Base-by-base conservation (phyloP, 164 flowering plant genomes). In the Malania oleifera region DNA sequence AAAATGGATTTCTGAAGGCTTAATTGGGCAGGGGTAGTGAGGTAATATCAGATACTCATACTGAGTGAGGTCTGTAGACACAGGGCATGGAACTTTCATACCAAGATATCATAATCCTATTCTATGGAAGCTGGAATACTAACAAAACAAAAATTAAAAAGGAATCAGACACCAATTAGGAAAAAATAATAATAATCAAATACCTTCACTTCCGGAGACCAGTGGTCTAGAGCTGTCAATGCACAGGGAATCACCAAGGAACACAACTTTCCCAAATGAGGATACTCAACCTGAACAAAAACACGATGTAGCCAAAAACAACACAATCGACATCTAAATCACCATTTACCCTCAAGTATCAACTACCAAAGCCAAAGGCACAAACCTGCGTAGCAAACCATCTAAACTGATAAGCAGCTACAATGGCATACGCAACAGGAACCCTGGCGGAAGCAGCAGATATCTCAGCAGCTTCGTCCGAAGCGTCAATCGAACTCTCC, bases 191-290 rank as follows among this genome's bases (percentile, higher is more conserved):
- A n/a, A n/a, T n/a, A n/a, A n/a, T n/a, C 55, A 71, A 86, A 28
- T 80, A 92, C 98, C 70, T 92, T 89, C n/a, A 92, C 95, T 63
- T 73, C 84, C 6, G 90, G 79, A 0, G 97, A 91, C 97, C 96
- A 95, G 68, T 91, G 97, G 78, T 95, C 99, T 41, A 95, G 81
- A 48, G 86, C 81, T 26, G 95, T 91, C 70, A 95, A 70, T 29
- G 78, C 93, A 78, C 96, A 85, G 54, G 99, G 99, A 67, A 95
- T 67, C 58, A 91, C 80, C 82, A 83, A 72, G 66, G 71, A 41
- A 60, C 83, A 82, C 54, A 91, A 48, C 60, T 80, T 81, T 38
- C 89, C 99, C 70, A 95, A 70, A 62, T 73, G 56, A 22, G 92
- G 89, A 50, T 66, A 64, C 34, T 70, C 77, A 52, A 91, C 80